phyloP scores from a whole-genome alignment of 768 basidiomycete species.

The Myochromella boudieri region DNA sequence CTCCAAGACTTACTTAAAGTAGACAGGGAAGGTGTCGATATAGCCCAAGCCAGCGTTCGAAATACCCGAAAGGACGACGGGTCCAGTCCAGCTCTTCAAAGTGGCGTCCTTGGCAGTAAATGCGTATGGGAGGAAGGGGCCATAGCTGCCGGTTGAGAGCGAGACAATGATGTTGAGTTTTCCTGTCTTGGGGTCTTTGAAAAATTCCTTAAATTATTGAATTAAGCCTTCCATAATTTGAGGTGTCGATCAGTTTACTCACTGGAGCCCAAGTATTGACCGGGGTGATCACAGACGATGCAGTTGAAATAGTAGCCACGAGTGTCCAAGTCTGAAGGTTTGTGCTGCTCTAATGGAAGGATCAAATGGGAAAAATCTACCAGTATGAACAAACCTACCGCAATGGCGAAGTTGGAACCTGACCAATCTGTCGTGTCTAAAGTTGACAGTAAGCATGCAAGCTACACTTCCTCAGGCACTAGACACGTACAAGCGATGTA shows the following conservation, averaged over 20 bases:
- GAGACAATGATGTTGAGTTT: slow-evolving; percentile 33
- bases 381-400: slow-evolving; percentile 16
- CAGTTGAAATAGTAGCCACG: slow-evolving; percentile 27
- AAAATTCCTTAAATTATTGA: slow-evolving; percentile 28
- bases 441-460: not conserved
- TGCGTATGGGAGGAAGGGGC: slow-evolving; percentile 33
- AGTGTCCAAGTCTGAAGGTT: slow-evolving; percentile 29
- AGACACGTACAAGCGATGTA: slow-evolving; percentile 29
- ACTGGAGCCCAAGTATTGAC: slow-evolving; percentile 36
- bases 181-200: slow-evolving; percentile 34
- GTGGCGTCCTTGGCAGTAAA: slow-evolving; percentile 31
- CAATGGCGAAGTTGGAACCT: slow-evolving; percentile 35
- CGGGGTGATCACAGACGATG: slow-evolving; percentile 27
- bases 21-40: slow-evolving; percentile 35
- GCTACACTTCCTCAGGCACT: not conserved
- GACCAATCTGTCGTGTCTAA: slow-evolving; percentile 34
- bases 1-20: slow-evolving; percentile 25
- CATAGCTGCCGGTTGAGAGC: slow-evolving; percentile 34
- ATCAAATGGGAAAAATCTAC: not conserved
- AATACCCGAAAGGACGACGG: slow-evolving; percentile 33
- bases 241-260: not conserved
- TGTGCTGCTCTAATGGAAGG: slow-evolving; percentile 25
- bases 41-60: slow-evolving; percentile 34
- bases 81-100: slow-evolving; percentile 28
- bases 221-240: not conserved